phyloP scores from a whole-genome alignment of 768 basidiomycete species.

The Glaciozyma martinii region DNA sequence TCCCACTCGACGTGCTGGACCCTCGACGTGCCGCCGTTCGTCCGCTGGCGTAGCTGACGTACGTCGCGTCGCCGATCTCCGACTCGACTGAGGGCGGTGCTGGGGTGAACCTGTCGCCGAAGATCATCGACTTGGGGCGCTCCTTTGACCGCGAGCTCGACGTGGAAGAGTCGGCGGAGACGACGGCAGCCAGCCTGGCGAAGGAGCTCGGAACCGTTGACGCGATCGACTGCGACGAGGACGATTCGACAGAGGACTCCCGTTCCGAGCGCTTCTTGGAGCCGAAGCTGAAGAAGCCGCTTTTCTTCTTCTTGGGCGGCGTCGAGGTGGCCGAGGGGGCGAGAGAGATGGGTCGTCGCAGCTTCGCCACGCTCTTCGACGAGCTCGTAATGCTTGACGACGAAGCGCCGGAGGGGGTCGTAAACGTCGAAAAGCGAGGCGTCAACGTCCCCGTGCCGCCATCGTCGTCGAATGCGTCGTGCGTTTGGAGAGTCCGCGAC shows the following conservation, averaged over 20 bases:
- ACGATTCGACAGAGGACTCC: background rate
- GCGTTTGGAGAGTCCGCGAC: no score
- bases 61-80: constrained; percentile 15
- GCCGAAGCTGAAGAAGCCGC: background rate
- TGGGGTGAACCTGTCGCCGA: background rate
- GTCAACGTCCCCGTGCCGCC: background rate
- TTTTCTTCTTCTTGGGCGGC: background rate
- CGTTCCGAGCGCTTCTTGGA: background rate
- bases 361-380: background rate
- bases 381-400: background rate
- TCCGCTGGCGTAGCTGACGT: constrained; percentile 8
- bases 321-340: background rate
- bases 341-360: background rate
- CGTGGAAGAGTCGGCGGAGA: background rate
- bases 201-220: background rate
- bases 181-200: background rate
- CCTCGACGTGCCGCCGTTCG: background rate
- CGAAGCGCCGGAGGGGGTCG: background rate
- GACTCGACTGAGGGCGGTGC: constrained; percentile 6
- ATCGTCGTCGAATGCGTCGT: background rate
- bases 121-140: background rate
- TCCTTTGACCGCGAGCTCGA: background rate
- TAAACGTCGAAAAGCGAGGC: constrained; percentile 1
- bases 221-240: background rate
- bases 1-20: background rate